Conservation (phyloP, 768 basidiomycete genomes). For the Lentinus tigrinus region DNA sequence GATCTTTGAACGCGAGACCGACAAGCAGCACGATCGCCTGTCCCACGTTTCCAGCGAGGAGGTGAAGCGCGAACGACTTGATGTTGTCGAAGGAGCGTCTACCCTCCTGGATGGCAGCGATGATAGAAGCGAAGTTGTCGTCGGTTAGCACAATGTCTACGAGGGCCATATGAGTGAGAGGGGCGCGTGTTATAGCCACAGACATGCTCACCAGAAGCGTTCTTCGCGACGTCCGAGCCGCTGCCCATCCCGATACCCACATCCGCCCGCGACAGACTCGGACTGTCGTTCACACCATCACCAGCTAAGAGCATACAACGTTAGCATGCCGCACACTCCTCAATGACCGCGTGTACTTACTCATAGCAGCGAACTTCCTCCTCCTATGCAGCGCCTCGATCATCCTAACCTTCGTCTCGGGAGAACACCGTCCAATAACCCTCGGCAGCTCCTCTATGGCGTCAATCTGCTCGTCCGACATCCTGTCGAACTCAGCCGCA, state of each 20-base stretch:
- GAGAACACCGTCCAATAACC: slow-evolving; percentile 59
- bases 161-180: neutral
- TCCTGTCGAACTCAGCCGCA: slow-evolving; percentile 45
- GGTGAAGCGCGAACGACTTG: slow-evolving; percentile 53
- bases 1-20: slow-evolving; percentile 56
- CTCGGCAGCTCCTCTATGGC: slow-evolving; percentile 42
- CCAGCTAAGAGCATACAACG: neutral
- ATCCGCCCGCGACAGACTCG: neutral
- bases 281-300: slow-evolving; percentile 1
- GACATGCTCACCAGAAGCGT: neutral
- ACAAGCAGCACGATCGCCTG: slow-evolving; percentile 55
- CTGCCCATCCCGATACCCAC: slow-evolving; percentile 1
- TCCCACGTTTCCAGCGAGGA: slow-evolving; percentile 53
- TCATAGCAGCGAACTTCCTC: slow-evolving; percentile 55
- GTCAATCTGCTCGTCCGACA: slow-evolving; percentile 52
- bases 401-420: slow-evolving; percentile 54
- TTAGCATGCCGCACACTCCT: neutral
- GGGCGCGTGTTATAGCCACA: neutral
- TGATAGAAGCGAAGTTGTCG: slow-evolving; percentile 63
- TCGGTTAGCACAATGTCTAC: slow-evolving; percentile 34
- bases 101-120: slow-evolving; percentile 56
- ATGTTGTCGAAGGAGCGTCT: slow-evolving; percentile 60
- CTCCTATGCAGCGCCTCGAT: slow-evolving; percentile 58
- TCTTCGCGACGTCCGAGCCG: slow-evolving; percentile 1
- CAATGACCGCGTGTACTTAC: slow-evolving; percentile 22